Conservation (phyloP, 148 eudicot species). For the Camellia japonica region DNA sequence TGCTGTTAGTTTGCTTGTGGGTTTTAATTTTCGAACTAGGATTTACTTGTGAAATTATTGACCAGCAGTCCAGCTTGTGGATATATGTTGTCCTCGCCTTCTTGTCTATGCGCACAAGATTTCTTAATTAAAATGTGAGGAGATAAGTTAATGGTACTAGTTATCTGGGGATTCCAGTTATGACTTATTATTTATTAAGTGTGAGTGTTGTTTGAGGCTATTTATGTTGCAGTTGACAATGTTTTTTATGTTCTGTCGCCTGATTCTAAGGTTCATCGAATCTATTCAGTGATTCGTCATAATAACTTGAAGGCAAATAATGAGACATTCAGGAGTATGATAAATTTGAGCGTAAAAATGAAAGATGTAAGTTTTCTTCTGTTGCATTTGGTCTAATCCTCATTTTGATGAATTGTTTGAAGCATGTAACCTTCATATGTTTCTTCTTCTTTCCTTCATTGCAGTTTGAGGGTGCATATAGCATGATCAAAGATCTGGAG, state of each 20-base stretch:
- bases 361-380: constrained; percentile 73
- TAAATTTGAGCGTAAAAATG: constrained; percentile 61
- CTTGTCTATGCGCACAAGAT: background rate
- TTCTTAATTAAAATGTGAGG: background rate
- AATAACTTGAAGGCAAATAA: constrained; percentile 44
- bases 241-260: background rate
- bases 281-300: constrained; percentile 49
- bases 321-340: constrained; percentile 78
- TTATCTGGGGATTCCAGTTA: background rate
- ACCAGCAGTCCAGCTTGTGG: background rate
- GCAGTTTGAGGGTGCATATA: constrained; percentile 80
- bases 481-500: constrained; percentile 52
- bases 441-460: constrained; percentile 11
- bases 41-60: background rate
- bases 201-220: background rate
- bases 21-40: background rate
- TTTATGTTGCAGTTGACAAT: background rate
- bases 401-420: background rate
- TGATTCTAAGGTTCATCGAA: constrained; percentile 59
- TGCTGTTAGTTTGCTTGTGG: constrained; percentile 19
- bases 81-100: background rate
- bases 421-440: background rate
- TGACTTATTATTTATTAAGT: background rate
- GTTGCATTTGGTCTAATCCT: background rate
- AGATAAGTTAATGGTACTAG: background rate